Conservation (phyloP, 225 moss, liverwort and hornwort species). For the Neckera pumila region DNA sequence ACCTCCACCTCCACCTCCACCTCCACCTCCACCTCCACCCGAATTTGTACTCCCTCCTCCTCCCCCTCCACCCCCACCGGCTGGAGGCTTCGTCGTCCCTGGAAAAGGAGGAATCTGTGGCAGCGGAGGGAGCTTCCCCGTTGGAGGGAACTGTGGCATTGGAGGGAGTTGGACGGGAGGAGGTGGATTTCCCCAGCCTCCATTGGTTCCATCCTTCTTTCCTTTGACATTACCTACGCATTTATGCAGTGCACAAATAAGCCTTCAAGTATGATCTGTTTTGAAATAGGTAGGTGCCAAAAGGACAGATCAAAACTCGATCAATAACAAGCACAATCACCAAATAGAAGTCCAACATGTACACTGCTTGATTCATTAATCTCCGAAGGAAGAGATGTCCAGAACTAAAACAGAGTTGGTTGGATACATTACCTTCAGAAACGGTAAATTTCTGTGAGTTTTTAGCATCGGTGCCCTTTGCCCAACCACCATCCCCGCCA, state of each 20-base stretch:
- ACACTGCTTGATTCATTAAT: not conserved
- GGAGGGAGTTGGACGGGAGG: not conserved
- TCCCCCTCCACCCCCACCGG: not conserved
- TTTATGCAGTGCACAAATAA: not conserved
- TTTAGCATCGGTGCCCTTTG: not conserved
- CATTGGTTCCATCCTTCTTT: conserved; percentile 18
- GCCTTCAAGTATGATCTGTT: not conserved
- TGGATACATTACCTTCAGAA: not conserved
- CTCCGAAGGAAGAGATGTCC: not conserved
- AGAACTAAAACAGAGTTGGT: not conserved
- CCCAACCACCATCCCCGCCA: not conserved
- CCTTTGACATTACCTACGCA: not conserved
- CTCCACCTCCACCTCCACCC: not conserved
- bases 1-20: not conserved
- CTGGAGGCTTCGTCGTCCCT: not conserved
- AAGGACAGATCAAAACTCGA: not conserved
- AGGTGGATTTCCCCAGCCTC: conserved; percentile 1
- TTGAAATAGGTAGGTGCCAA: not conserved
- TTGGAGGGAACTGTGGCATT: not conserved
- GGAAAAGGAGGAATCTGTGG: not conserved
- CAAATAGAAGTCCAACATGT: not conserved
- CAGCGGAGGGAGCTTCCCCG: not conserved
- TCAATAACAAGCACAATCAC: not conserved
- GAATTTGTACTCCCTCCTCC: not conserved
- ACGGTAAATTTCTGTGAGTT: not conserved